Evolutionary conservation across 2,329 filamentous ascomycete genomes (phyloP), one percentile per base, ranked within the genome.

Genomic region (Talaromyces sp.): DNA sequence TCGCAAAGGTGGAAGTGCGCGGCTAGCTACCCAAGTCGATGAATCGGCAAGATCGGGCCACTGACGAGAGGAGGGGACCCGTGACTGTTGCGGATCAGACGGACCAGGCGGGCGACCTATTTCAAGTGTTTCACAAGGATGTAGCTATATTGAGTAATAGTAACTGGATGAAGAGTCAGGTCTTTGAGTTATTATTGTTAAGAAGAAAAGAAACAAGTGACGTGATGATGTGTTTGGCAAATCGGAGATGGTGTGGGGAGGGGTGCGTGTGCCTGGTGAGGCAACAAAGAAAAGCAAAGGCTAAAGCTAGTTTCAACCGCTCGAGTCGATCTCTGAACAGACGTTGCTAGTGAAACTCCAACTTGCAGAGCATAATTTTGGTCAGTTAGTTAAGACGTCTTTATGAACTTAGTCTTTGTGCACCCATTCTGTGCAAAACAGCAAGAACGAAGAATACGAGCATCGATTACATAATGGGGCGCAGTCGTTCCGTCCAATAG

Each of bases 41-140:
- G 37, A 45, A n/a, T 33, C 61, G 61, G 61, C 50, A 63, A 57
- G 41, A 37, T 56, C 61, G 61, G 60, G 48, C 37, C 47, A 41
- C 35, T 47, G 61, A 24, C 7, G 47, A 52, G 31, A 9, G 31
- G 16, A 50, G 31, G 35, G 45, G 50, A 16, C 31, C 33, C 33
- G 56, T 59, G 56, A 59, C 56, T 27, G 27, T 33, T 45, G 39
- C 8, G 31, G 56, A 45, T 59, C 56, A 59, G 39, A 59, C 39
- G 56, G 39, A 45, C 37, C 16, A 45, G 35, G 35, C 56, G 56
- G 22, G 56, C 16, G 56, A 58, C 37, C 56, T 19, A n/a, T 45
- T 33, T n/a, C 7, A 24, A 11, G 3, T 22, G 0, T 39, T 39
- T 37, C 33, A 8, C 19, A 39, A 41, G 56, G 19, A 10, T 35